Evolutionary conservation across 108 stramenopile species (phyloP), one percentile per base, ranked within the genome.

Genomic region (Cyclotella cryptica): DNA sequence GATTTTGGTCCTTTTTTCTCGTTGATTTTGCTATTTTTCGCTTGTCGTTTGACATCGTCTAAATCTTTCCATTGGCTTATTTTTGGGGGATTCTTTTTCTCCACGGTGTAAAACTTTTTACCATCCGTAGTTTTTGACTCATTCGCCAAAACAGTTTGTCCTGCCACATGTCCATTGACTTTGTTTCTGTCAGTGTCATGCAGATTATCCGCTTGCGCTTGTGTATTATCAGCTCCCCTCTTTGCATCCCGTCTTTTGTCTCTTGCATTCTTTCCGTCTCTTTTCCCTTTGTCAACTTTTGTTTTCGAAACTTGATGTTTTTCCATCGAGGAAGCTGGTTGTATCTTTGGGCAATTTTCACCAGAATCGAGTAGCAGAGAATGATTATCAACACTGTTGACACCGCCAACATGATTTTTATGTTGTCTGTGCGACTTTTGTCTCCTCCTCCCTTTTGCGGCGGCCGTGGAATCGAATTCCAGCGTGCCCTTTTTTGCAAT

Each of bases 51-150:
- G 2, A 35, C 35, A 35, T 35, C 35, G 35, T 35, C 35, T 6
- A 35, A 35, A 7, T 61, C 35, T 15, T 35, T 39, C 60, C 29
- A 39, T 30, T 30, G 60, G 10, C 18, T 39, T 12, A 61, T 30
- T 13, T 39, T 61, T 30, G 60, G 30, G 4, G 55, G 3, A 55
- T 21, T 55, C 55, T 24, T 55, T 55, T 55, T 55, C 22, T 55
- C 24, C 22, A 55, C 22, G n/a, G 13, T 55, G 24, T 55, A 21
- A 39, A 30, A 61, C 60, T 61, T 30, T 61, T 61, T 39, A 17
- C 60, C 60, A 61, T 35, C 30, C 12, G 14, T 15, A 35, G 60
- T 61, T 30, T 61, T 61, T 30, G 35, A 39, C 9, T 61, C 60
- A 39, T 15, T 9, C 24, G 12, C 12, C 14, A 5, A 1, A 2